Evolutionary conservation across 495 filamentous ascomycete species (phyloP).

Genomic region (Poronia punctata): DNA sequence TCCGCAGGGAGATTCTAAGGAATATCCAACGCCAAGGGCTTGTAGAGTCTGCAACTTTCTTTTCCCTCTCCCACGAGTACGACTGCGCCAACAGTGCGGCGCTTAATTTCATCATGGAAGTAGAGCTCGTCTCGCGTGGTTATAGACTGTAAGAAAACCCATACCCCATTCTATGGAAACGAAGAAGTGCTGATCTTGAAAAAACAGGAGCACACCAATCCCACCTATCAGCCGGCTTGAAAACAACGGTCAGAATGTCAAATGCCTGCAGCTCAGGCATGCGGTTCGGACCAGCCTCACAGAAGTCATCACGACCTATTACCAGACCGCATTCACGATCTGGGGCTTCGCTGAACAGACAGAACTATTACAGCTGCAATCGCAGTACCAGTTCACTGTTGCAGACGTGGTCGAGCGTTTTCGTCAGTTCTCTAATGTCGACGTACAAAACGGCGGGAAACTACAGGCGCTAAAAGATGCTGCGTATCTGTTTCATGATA

Average conservation of each 20-base stretch:
- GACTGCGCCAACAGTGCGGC: conserved; percentile 74
- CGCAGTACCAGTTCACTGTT: conserved; percentile 56
- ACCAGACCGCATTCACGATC: conserved; percentile 57
- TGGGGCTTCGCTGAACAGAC: conserved; percentile 66
- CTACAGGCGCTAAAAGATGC: conserved; percentile 71
- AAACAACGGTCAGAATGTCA: conserved; percentile 65
- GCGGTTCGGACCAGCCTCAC: conserved; percentile 61
- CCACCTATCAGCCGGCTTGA: conserved; percentile 80
- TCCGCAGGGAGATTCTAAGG: conserved; percentile 77
- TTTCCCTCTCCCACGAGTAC: conserved; percentile 71
- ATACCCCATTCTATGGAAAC: not conserved
- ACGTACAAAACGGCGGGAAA: conserved; percentile 69
- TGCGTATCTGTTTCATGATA: conserved; percentile 69
- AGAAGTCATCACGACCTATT: conserved; percentile 61
- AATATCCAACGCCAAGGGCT: conserved; percentile 73
- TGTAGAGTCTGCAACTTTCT: conserved; percentile 62
- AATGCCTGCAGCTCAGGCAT: conserved; percentile 72
- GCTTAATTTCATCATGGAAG: conserved; percentile 86
- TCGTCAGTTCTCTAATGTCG: conserved; percentile 50
- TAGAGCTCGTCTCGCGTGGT: conserved; percentile 89
- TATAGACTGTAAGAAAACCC: conserved; percentile 70
- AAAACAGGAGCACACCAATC: conserved; percentile 67
- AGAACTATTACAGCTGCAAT: conserved; percentile 42
- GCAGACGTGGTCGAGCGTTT: conserved; percentile 47
- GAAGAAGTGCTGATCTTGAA: conserved; percentile 34